Conservation (phyloP, 257 asterid species). For the Solanum pimpinellifolium region DNA sequence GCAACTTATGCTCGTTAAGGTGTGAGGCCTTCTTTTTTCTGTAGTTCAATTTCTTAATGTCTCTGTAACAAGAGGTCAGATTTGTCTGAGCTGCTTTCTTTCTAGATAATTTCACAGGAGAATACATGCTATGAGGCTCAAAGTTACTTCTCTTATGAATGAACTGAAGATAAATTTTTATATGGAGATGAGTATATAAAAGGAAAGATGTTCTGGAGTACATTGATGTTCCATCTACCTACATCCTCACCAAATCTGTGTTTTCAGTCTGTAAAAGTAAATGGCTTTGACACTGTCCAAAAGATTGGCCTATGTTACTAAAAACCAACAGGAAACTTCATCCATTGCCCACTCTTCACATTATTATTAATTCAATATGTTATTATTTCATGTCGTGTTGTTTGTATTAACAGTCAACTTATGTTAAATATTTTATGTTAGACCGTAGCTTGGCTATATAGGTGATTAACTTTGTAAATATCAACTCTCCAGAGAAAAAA, state of each 20-base stretch:
- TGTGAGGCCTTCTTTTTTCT: neutral
- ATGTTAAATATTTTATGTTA: neutral
- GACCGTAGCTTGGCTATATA: neutral
- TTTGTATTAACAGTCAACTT: neutral
- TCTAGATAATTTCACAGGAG: neutral
- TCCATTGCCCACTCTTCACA: neutral
- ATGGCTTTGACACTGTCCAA: neutral
- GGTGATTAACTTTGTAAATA: neutral
- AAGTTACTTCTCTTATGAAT: neutral
- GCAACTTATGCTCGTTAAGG: conserved; percentile 65
- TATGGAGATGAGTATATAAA: neutral
- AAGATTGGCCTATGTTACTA: neutral
- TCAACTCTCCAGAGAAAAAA: neutral
- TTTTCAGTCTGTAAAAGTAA: neutral
- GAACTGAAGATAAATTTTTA: neutral
- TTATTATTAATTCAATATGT: neutral
- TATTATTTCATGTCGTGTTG: neutral
- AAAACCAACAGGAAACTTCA: neutral
- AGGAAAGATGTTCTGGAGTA: neutral
- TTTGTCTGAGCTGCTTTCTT: neutral
- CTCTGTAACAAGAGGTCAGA: neutral
- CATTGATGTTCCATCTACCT: neutral
- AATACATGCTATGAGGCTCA: neutral
- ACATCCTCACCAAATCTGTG: neutral
- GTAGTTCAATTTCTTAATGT: neutral